phyloP scores from a whole-genome alignment of 495 filamentous ascomycete species.

The Letharia columbiana region DNA sequence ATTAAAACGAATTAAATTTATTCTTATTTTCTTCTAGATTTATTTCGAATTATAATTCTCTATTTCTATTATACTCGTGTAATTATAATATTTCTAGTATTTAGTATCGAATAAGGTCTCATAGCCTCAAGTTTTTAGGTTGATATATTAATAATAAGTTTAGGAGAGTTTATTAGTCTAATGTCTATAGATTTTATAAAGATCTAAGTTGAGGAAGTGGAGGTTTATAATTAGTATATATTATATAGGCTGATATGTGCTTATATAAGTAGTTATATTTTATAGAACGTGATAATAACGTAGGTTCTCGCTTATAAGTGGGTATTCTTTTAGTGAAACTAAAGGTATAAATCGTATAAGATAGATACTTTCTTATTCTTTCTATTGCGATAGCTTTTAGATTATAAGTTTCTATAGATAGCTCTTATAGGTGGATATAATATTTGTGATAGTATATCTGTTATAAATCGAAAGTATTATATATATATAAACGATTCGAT shows the following conservation, averaged over 20 bases:
- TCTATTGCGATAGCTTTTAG: too few relatives aligned
- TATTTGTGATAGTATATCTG: neutral
- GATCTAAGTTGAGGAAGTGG: slow-evolving; percentile 6
- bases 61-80: too few relatives aligned
- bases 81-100: too few relatives aligned
- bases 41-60: too few relatives aligned
- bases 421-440: too few relatives aligned
- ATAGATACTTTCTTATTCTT: neutral
- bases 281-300: slow-evolving; percentile 6
- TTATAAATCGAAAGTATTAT: slow-evolving; percentile 4
- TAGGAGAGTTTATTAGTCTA: too few relatives aligned
- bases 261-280: slow-evolving; percentile 18
- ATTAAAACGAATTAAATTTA: too few relatives aligned
- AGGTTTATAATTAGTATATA: slow-evolving; percentile 10
- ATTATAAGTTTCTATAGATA: too few relatives aligned
- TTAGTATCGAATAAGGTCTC: neutral
- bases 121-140: neutral
- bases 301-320: slow-evolving; percentile 12
- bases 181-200: too few relatives aligned
- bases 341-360: slow-evolving; percentile 9
- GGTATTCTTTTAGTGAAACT: neutral
- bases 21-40: too few relatives aligned
- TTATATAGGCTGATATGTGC: neutral
- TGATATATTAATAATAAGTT: neutral
- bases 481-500: slow-evolving; percentile 1